Percentiles rank a stretch among this genome's conserved stretches.
phyloP scores from a whole-genome alignment of 2,329 filamentous ascomycete genomes.

The Colletotrichum cordylinicola region DNA sequence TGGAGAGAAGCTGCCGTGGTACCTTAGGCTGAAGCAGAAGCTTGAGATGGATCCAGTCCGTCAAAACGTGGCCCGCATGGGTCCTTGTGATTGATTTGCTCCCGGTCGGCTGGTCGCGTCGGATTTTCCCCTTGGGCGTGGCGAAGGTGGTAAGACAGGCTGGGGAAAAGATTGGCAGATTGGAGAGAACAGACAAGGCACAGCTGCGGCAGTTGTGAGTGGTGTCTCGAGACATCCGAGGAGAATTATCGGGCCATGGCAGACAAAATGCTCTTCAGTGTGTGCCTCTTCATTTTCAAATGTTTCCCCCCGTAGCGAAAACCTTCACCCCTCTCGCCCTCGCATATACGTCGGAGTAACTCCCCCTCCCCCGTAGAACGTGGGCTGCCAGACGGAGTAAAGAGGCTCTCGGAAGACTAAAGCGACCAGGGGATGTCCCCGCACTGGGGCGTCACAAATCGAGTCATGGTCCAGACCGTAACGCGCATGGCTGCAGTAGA shows the following conservation, averaged over 20 bases:
- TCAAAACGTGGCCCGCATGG: not conserved
- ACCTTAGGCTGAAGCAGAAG: not conserved
- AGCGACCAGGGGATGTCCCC: slow-evolving; percentile 1
- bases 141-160: not conserved
- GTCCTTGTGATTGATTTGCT: not conserved
- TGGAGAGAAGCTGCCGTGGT: not conserved
- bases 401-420: not conserved
- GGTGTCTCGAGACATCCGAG: slow-evolving; percentile 3
- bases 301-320: no score
- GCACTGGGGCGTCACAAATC: not conserved
- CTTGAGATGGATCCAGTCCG: not conserved
- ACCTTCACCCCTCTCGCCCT: not conserved
- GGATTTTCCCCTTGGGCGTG: not conserved
- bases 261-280: not conserved
- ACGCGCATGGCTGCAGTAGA: not conserved
- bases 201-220: not conserved
- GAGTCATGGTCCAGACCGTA: slow-evolving; percentile 10
- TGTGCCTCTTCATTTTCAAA: not conserved
- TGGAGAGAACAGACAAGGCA: not conserved
- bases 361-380: not conserved
- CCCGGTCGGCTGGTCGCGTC: not conserved
- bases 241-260: slow-evolving; percentile 13
- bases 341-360: slow-evolving; percentile 18
- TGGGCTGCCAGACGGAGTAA: not conserved
- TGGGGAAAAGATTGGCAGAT: not conserved